A percentile compares a stretch with the other conserved stretches of the same genome.
phyloP scores from a whole-genome alignment of 208 protist genomes.

The Leishmania braziliensis region DNA sequence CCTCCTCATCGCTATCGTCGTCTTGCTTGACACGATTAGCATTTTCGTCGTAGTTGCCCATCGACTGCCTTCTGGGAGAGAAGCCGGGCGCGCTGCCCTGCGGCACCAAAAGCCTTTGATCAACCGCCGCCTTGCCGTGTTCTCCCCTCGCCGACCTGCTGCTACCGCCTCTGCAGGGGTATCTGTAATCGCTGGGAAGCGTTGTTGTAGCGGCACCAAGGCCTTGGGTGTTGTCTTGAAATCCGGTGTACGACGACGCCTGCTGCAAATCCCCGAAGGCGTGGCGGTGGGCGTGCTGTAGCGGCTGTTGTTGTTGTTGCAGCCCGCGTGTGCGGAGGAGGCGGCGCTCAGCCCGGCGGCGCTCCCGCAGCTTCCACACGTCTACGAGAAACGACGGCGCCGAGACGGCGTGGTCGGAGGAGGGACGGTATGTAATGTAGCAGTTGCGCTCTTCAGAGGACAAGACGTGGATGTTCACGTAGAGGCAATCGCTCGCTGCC shows the following conservation, averaged over 20 bases:
- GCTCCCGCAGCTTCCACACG: conserved; percentile 42
- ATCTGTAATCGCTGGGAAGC: background rate
- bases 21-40: background rate
- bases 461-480: conserved; percentile 84
- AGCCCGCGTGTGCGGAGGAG: conserved; percentile 18
- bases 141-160: background rate
- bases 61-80: background rate
- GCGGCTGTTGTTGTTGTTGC: conserved; percentile 11
- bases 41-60: background rate
- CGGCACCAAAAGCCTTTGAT: background rate
- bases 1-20: conserved; percentile 14
- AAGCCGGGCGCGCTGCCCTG: background rate
- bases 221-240: background rate
- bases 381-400: conserved; percentile 82
- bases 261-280: background rate
- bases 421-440: conserved; percentile 82
- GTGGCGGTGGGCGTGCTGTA: background rate
- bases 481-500: conserved; percentile 81
- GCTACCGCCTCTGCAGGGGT: background rate
- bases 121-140: background rate
- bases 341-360: conserved; percentile 18
- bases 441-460: conserved; percentile 81
- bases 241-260: background rate
- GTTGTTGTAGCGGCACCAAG: background rate
- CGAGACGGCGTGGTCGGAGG: conserved; percentile 41